A percentile compares a stretch with the other conserved stretches of the same genome.
Evolutionary conservation across 2,329 filamentous ascomycete species (phyloP).

Genomic region (Sporothrix brasiliensis): DNA sequence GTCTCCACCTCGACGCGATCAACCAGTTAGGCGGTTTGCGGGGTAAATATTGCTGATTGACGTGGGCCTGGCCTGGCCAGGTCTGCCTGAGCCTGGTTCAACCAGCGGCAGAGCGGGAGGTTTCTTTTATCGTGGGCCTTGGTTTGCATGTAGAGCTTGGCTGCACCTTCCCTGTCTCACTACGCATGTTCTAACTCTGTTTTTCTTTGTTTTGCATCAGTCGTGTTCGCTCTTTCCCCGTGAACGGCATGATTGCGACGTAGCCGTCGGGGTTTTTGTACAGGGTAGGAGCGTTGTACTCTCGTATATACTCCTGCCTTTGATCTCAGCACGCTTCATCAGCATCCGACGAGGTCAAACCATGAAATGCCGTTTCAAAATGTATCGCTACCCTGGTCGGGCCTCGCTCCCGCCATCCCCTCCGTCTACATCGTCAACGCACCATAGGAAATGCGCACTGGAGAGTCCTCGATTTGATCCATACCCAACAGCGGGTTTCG

Average conservation of each 20-base stretch:
- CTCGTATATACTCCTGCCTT: neutral
- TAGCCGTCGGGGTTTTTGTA: neutral
- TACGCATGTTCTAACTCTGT: neutral
- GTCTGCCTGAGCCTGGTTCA: conserved; percentile 14
- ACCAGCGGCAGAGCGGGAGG: neutral
- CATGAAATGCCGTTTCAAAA: conserved; percentile 3
- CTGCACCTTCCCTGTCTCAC: conserved; percentile 23
- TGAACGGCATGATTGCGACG: neutral
- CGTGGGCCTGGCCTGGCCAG: conserved; percentile 4
- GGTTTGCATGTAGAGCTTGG: neutral
- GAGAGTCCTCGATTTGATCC: neutral
- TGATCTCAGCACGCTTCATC: neutral
- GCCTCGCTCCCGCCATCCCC: neutral
- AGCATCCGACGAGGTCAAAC: neutral
- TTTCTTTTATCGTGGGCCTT: conserved; percentile 9
- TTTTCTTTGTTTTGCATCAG: neutral
- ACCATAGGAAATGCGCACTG: neutral
- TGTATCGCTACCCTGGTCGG: neutral
- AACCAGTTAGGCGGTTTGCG: conserved; percentile 29
- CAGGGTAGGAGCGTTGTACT: too few species aligned
- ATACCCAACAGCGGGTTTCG: conserved; percentile 18
- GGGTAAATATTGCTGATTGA: conserved; percentile 21
- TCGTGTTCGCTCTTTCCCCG: neutral
- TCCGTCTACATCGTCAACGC: neutral
- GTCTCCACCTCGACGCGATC: conserved; percentile 7